Evolutionary conservation across 495 filamentous ascomycete genomes (phyloP).

Genomic region (Neurospora tetraspora): DNA sequence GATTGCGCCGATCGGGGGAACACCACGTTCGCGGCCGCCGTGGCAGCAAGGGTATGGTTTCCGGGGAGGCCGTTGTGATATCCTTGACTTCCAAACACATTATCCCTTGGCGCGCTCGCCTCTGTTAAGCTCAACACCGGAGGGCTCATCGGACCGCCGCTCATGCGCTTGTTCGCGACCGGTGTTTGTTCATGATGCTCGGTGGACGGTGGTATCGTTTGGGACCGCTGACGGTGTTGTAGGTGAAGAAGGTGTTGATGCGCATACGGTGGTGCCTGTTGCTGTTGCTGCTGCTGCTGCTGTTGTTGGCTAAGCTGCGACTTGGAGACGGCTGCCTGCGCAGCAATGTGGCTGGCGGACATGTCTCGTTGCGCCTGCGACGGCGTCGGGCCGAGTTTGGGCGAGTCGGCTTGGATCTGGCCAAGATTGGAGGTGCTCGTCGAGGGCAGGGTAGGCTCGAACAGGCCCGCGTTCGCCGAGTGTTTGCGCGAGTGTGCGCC

Average conservation of each 20-base stretch:
- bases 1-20: slow-evolving; percentile 56
- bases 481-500: slow-evolving; percentile 40
- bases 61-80: slow-evolving; percentile 61
- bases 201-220: slow-evolving; percentile 47
- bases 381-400: slow-evolving; percentile 33
- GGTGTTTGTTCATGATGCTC: slow-evolving; percentile 22
- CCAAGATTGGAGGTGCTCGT: slow-evolving; percentile 42
- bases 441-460: slow-evolving; percentile 79
- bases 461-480: slow-evolving; percentile 75
- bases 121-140: slow-evolving; percentile 46
- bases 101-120: slow-evolving; percentile 45
- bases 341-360: slow-evolving; percentile 77
- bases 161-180: slow-evolving; percentile 28
- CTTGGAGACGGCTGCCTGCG: slow-evolving; percentile 69
- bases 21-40: slow-evolving; percentile 77
- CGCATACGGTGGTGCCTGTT: slow-evolving; percentile 28
- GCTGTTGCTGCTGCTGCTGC: slow-evolving; percentile 30
- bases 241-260: slow-evolving; percentile 28
- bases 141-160: slow-evolving; percentile 43
- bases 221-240: slow-evolving; percentile 58
- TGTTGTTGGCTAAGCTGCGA: slow-evolving; percentile 43
- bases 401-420: slow-evolving; percentile 33
- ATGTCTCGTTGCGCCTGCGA: slow-evolving; percentile 20
- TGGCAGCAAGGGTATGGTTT: slow-evolving; percentile 58
- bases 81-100: slow-evolving; percentile 39